Evolutionary conservation across 192 early-diverging fungal genomes (phyloP), one percentile per base, ranked within the genome.

Genomic region (Allomyces arbusculus): DNA sequence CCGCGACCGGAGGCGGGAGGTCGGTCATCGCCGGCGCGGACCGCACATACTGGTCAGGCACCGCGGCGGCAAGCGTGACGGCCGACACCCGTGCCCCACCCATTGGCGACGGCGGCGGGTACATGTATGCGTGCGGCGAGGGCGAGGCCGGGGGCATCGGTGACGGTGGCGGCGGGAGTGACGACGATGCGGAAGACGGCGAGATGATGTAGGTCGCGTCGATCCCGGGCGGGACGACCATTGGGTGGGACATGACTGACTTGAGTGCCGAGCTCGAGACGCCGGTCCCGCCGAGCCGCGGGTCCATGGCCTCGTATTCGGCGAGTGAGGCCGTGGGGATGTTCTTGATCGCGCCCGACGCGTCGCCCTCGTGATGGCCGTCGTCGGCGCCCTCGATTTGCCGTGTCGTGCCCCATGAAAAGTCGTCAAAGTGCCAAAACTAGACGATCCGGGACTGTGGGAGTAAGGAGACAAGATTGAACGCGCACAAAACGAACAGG

Each of bases 391-490:
- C 94, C 23, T 90, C 78, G 7, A 94, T 89, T 19, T 88, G 61
- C 72, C 95, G 89, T 28, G 95, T 98, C 73, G 93, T 94, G 65
- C 94, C 95, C 95, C 95, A 99, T 20, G 91, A 94, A 70, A 99
- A 99, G 71, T 99, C 92, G 72, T 99, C 95, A 75, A 97, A 93
- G 79, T 94, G 91, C 95, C 95, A 99, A 84, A 95, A 98, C 23
- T 93, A 79, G 26, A 28, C 26, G 26, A 28, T 28, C 26, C 26
- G 4, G 26, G 26, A 28, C 26, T 3, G 26, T 28, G 26, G 26
- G 26, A 28, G 26, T 28, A 28, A 28, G 26, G 26, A 28, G 26
- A 28, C 26, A 28, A 28, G 4, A 28, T 28, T 28, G 26, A 28
- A 28, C 26, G 26, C 26, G 26, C 26, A 4, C 26, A 8, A 40